Base-by-base conservation (phyloP, 1,139 yeast genomes). In the Sugiyamaella neomexicana region DNA sequence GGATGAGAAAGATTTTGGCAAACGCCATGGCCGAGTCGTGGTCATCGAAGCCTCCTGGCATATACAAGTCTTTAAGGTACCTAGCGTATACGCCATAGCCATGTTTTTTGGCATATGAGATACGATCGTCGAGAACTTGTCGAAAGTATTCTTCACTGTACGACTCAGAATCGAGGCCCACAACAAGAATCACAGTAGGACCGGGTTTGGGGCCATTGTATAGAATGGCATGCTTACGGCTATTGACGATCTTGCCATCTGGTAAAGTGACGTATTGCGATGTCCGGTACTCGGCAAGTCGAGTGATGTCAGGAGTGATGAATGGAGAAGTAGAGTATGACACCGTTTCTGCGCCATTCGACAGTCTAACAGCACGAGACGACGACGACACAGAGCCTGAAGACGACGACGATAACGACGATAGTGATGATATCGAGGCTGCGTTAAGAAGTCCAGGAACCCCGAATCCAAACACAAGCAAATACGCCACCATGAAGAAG, bases 41-140 rank as follows among this genome's bases (percentile, higher is more conserved):
- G 16, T 63, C 60, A 50, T 61, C 60, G 50, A 55, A 49, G 37
- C 56, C 56, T 23, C 63, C 57, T 36, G 58, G 63, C 36, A 59
- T 62, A 54, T 32, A 53, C 39, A 53, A 56, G 68, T 90, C 97
- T 69, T 88, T 93, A 40, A 79, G 68, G 89, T 95, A 90, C 56
- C 96, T 79, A 15, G 86, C 81, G 64, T 87, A 90, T 23, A 88
- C 71, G 13, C 96, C 97, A 68, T 85, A 89, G 43, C 79, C 78
- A 64, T 88, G 89, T 27, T 71, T 72, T 67, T 83, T 85, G 7
- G 95, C 95, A 65, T 89, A 90, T 65, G 85, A 86, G 31, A 86
- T 85, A 66, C 96, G 80, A 69, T 89, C 89, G 65, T 87, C 90
- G 12, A 88, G 85, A 50, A 89, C 75, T 55, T 79, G 79, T 17